A percentile compares a stretch with the other conserved stretches of the same genome.
Evolutionary conservation across 1,284 basidiomycete genomes (phyloP).

Genomic region (Trichosporon faecale): DNA sequence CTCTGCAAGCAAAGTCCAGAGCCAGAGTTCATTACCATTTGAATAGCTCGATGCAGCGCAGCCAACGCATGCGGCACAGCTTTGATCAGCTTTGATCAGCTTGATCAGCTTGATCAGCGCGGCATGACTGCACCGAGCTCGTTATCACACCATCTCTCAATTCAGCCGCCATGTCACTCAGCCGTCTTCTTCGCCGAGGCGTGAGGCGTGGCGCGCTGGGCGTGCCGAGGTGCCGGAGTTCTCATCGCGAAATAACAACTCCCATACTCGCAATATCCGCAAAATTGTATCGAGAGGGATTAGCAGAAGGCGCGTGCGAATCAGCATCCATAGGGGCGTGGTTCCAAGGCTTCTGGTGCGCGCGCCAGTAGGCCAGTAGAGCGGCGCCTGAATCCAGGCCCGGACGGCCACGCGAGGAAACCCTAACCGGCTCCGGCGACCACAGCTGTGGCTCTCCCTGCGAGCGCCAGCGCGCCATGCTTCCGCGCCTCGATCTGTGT

Average conservation of each 20-base stretch:
- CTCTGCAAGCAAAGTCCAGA: background rate
- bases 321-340: background rate
- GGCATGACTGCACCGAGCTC: too few relatives aligned
- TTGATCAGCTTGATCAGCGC: background rate
- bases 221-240: too few relatives aligned
- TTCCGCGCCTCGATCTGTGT: background rate
- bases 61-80: background rate
- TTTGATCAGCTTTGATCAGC: background rate
- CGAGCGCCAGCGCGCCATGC: too few relatives aligned
- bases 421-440: background rate
- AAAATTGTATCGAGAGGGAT: background rate
- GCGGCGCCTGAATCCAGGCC: background rate
- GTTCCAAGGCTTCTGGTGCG: background rate
- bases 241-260: too few relatives aligned
- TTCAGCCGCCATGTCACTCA: background rate
- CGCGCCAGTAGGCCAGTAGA: too few relatives aligned
- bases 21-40: too few relatives aligned
- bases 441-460: too few relatives aligned
- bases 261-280: background rate
- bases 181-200: too few relatives aligned
- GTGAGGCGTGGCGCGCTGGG: too few relatives aligned
- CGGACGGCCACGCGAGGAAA: background rate
- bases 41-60: too few relatives aligned
- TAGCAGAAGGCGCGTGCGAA: conserved; percentile 5
- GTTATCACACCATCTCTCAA: too few relatives aligned